A percentile compares a stretch with the other conserved stretches of the same genome.
phyloP scores from a whole-genome alignment of 2,329 filamentous ascomycete genomes.

The Tolypocladium sp. region DNA sequence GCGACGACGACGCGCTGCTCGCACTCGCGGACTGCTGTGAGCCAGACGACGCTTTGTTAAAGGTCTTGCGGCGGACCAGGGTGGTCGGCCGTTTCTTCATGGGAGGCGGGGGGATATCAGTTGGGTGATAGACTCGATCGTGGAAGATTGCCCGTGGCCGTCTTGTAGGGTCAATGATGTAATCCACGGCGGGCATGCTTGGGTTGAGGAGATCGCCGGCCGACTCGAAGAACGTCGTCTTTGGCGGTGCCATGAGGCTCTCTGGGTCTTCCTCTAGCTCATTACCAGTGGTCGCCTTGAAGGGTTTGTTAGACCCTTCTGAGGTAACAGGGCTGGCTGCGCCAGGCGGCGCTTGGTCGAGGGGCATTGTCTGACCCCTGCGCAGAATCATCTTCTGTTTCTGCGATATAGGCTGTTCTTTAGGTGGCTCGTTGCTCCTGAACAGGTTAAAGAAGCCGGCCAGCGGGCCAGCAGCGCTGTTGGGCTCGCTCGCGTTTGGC shows the following conservation, averaged over 20 bases:
- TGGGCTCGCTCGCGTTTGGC: conserved; percentile 24
- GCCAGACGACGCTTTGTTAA: conserved; percentile 12
- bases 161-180: conserved; percentile 72
- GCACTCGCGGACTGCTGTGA: conserved; percentile 12
- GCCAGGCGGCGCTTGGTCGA: conserved; percentile 15
- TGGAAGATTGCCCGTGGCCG: conserved; percentile 91
- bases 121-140: conserved; percentile 87
- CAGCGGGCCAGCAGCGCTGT: conserved; percentile 29
- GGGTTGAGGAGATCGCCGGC: conserved; percentile 89
- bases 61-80: conserved; percentile 21
- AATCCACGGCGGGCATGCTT: conserved; percentile 71
- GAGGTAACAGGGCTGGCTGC: conserved; percentile 9
- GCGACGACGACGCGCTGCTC: conserved; percentile 21
- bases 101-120: conserved; percentile 81
- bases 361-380: conserved; percentile 61
- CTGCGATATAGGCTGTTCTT: conserved; percentile 37
- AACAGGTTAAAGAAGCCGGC: conserved; percentile 67
- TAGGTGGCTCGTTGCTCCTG: conserved; percentile 44
- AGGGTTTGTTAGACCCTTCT: conserved; percentile 7
- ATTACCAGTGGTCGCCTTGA: conserved; percentile 40
- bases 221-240: conserved; percentile 89
- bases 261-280: conserved; percentile 35
- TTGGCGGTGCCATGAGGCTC: conserved; percentile 63
- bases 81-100: conserved; percentile 43
- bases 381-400: conserved; percentile 65